Percentiles rank a stretch among this genome's conserved stretches.
Conservation (phyloP, 345 rosid genomes). For the Erysimum cheiranthoides region DNA sequence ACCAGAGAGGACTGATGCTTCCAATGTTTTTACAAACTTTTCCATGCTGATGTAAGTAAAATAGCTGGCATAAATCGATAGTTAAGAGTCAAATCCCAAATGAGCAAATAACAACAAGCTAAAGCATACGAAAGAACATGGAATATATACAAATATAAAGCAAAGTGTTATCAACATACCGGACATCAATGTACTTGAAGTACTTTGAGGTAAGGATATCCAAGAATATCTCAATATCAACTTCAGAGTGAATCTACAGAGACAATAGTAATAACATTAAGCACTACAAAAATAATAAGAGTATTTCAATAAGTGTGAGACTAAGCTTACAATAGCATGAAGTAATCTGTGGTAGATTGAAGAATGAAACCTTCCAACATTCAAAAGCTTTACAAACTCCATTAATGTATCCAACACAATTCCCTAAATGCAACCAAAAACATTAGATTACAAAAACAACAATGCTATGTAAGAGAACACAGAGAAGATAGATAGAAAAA, state of each 20-base stretch:
- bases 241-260: conserved; percentile 60
- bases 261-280: conserved; percentile 1
- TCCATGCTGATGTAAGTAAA: conserved; percentile 82
- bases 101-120: conserved; percentile 2
- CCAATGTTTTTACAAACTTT: conserved; percentile 61
- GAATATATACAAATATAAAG: background rate
- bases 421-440: conserved; percentile 53
- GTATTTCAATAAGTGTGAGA: background rate
- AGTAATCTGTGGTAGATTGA: conserved; percentile 73
- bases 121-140: background rate
- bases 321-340: conserved; percentile 63
- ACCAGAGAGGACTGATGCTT: conserved; percentile 54
- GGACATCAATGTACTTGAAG: conserved; percentile 75
- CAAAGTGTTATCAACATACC: conserved; percentile 54
- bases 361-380: conserved; percentile 71
- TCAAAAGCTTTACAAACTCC: conserved; percentile 80
- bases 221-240: conserved; percentile 50
- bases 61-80: conserved; percentile 52
- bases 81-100: conserved; percentile 11
- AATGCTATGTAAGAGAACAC: background rate
- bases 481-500: background rate
- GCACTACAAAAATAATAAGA: background rate
- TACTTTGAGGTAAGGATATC: conserved; percentile 71
- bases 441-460: conserved; percentile 19
- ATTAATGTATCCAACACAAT: conserved; percentile 76